A percentile compares a stretch with the other conserved stretches of the same genome.
Conservation (phyloP, 1,139 yeast species). For the Blastobotrys aristatus region DNA sequence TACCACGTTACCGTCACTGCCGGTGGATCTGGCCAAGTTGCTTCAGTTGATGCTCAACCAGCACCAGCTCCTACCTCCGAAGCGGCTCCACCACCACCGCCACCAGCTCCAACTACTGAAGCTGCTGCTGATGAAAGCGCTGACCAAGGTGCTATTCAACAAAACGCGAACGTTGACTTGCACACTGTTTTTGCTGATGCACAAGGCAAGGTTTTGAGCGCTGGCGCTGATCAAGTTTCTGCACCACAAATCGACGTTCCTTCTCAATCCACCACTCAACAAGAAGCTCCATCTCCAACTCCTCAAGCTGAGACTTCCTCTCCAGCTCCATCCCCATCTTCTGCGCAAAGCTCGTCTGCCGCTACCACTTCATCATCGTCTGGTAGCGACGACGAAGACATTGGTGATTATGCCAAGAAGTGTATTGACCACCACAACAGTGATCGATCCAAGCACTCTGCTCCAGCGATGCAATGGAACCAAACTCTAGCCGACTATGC, state of each 20-base stretch:
- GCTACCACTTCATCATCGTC: constrained; percentile 6
- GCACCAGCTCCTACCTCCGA: constrained; percentile 11
- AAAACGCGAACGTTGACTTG: constrained; percentile 2
- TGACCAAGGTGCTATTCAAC: constrained; percentile 4
- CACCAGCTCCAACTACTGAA: constrained; percentile 8
- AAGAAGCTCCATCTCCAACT: constrained; percentile 5
- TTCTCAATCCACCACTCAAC: constrained; percentile 4
- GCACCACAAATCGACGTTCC: constrained; percentile 1
- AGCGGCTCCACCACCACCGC: constrained; percentile 10
- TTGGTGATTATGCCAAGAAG: constrained; percentile 9
- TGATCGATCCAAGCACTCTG: constrained; percentile 64
- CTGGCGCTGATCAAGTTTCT: constrained; percentile 10
- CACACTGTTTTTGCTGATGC: constrained; percentile 6
- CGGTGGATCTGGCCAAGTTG: constrained; percentile 13
- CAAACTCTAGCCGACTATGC: constrained; percentile 59
- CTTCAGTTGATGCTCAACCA: constrained; percentile 14
- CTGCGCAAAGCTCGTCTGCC: constrained; percentile 2
- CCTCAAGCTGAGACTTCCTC: neutral
- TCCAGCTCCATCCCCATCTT: constrained; percentile 8
- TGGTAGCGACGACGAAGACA: neutral
- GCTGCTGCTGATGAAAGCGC: neutral
- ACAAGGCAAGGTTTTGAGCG: constrained; percentile 7
- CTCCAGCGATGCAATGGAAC: constrained; percentile 60
- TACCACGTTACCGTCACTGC: constrained; percentile 28
- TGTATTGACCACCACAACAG: constrained; percentile 46